Base-by-base conservation (phyloP, 768 basidiomycete species). In the Trametes coccinea region DNA sequence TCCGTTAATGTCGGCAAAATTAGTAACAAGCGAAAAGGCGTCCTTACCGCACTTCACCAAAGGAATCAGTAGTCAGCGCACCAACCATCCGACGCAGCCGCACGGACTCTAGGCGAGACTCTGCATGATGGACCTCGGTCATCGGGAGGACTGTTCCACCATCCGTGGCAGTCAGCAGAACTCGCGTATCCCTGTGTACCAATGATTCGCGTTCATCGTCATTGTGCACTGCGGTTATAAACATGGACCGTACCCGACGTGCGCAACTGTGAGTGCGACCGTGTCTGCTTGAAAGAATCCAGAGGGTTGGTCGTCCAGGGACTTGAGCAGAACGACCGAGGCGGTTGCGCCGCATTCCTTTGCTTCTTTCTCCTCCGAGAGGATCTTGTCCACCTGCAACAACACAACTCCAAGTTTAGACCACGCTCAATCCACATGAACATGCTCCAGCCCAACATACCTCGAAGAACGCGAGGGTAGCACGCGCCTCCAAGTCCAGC, bases 101-200 rank as follows among this genome's bases (percentile, higher is more conserved):
- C 46, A 85, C 86, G 33, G 91, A 85, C 72, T 99, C 97, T 9
- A 92, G 81, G 37, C 87, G 87, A 27, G 92, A 83, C 67, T 98
- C 96, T n/a, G 94, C 90, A 72, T 98, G 96, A 71, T 99, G 97
- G 31, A 85, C 88, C 76, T 98, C 93, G 0, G 97, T 97, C 84
- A 98, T 90, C 1, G 92, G 84, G 48, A 82, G 77, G n/a, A 88
- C 92, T 47, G 79, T 76, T 1, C 94, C 95, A 33, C 82, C 84
- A 17, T 87, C 76, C 0, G 87, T 86, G 5, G 88, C 81, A 60
- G 92, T 92, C 43, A 99, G 76, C 11, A 98, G 73, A 4, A 95
- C 92, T 40, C 93, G 85, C 5, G 62, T 56, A 27, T 66, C 69
- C 40, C 68, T 66, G 22, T 50, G 8, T 7, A 40, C 22, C 11